Conservation (phyloP, 305 asterid genomes). For the Petunia hybrid region DNA sequence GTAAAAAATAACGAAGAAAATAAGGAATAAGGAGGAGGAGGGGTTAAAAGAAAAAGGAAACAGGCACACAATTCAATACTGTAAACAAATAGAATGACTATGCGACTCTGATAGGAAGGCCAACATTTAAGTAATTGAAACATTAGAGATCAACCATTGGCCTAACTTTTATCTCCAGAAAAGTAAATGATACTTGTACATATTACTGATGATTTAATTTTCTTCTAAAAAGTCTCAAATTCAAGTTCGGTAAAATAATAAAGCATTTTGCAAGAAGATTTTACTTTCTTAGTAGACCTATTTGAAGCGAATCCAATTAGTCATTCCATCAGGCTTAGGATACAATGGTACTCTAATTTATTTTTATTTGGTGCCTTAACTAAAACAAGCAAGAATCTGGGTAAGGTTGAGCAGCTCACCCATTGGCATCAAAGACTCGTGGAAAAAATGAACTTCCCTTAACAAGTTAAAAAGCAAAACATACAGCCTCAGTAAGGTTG, state of each 20-base stretch:
- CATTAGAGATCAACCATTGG: not conserved
- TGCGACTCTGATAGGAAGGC: not conserved
- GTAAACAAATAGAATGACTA: too few relatives aligned
- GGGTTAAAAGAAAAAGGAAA: too few relatives aligned
- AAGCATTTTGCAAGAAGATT: too few relatives aligned
- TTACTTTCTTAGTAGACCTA: too few relatives aligned
- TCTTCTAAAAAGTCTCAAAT: too few relatives aligned
- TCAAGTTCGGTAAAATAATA: too few relatives aligned
- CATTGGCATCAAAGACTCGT: slow-evolving; percentile 7
- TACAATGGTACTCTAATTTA: not conserved
- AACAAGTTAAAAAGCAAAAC: not conserved
- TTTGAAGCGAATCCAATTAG: too few relatives aligned
- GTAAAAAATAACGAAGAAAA: too few relatives aligned
- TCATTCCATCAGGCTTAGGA: too few relatives aligned
- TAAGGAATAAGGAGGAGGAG: too few relatives aligned
- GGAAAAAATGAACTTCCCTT: slow-evolving; percentile 14
- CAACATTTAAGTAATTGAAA: not conserved
- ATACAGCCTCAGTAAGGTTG: not conserved
- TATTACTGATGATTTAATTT: not conserved
- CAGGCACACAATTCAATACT: too few relatives aligned
- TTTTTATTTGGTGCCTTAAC: not conserved
- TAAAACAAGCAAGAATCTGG: not conserved
- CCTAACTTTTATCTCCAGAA: not conserved
- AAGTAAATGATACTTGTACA: not conserved
- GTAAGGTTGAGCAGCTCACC: not conserved